These are phyloP conservation scores for Collybia sordida DNA, from an alignment of 768 basidiomycete species.

Conservation along the genomic window DNA sequence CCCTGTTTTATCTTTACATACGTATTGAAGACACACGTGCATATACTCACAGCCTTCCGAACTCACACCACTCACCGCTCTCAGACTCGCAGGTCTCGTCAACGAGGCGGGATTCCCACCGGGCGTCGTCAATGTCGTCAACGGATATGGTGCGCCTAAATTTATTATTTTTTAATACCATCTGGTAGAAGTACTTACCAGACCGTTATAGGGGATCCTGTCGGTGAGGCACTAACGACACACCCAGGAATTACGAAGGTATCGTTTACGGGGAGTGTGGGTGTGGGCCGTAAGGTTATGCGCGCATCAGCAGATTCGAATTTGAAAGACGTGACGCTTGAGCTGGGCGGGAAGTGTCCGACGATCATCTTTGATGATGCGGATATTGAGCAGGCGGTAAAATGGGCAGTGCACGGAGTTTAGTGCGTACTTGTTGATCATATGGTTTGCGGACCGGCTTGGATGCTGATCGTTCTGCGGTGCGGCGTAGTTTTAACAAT, in stretches of 20 bases:
- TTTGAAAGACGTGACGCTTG: constrained; percentile 36
- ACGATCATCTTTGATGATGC: constrained; percentile 73
- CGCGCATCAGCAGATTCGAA: constrained; percentile 80
- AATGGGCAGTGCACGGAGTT: constrained; percentile 70
- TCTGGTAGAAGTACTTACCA: constrained; percentile 43
- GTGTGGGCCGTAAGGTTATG: constrained; percentile 77
- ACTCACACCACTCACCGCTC: constrained; percentile 61
- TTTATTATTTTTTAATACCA: constrained; percentile 32
- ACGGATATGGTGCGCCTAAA: constrained; percentile 47
- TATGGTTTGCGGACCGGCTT: too few species aligned
- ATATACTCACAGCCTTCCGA: constrained; percentile 52
- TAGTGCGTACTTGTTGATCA: constrained; percentile 40
- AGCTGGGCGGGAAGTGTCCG: constrained; percentile 65
- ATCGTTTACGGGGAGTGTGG: constrained; percentile 77
- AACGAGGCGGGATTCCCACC: constrained; percentile 71
- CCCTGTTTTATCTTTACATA: background rate
- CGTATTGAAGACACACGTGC: background rate
- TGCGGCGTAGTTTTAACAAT: background rate
- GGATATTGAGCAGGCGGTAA: constrained; percentile 66
- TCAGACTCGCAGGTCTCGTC: constrained; percentile 49
- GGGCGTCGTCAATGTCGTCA: constrained; percentile 69
- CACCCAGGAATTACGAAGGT: constrained; percentile 67
- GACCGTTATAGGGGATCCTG: constrained; percentile 50
- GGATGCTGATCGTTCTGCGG: too few species aligned
- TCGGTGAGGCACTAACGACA: constrained; percentile 59